A percentile compares a stretch with the other conserved stretches of the same genome.
Conservation (phyloP, 306 rosid species). For the Lupinus albus region DNA sequence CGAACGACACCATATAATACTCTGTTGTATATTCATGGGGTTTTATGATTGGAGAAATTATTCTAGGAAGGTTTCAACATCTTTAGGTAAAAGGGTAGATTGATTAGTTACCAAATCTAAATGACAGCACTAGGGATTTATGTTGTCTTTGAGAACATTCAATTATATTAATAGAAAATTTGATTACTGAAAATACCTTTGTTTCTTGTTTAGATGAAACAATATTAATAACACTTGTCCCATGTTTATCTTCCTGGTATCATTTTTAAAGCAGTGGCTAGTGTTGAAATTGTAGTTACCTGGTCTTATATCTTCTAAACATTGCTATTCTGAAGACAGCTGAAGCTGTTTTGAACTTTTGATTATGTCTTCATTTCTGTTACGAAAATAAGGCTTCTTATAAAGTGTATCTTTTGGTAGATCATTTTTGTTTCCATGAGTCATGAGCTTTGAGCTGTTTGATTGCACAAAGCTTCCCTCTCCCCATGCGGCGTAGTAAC, state of each 20-base stretch:
- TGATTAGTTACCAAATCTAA: not conserved
- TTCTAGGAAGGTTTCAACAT: not conserved
- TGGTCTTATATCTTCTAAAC: not conserved
- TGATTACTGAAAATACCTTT: constrained; percentile 18
- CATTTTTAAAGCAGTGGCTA: not conserved
- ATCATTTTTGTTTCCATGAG: constrained; percentile 14
- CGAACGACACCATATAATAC: too few relatives aligned
- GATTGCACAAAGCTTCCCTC: not conserved
- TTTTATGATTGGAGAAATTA: too few relatives aligned
- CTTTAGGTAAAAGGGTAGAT: not conserved
- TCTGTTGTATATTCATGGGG: too few relatives aligned
- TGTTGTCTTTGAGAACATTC: constrained; percentile 18
- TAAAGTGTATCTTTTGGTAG: not conserved
- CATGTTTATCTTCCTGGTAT: not conserved
- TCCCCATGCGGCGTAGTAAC: not conserved
- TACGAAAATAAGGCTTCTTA: constrained; percentile 1
- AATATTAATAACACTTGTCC: not conserved
- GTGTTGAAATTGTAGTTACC: constrained; percentile 2
- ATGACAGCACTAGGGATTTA: not conserved
- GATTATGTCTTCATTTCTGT: not conserved
- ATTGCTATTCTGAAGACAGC: not conserved
- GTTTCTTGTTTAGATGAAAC: constrained; percentile 12
- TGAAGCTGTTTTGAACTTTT: constrained; percentile 6
- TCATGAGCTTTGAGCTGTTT: not conserved
- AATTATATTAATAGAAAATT: not conserved